Base-by-base conservation (phyloP, 495 filamentous ascomycete species). In the Penicillium verhagenii region DNA sequence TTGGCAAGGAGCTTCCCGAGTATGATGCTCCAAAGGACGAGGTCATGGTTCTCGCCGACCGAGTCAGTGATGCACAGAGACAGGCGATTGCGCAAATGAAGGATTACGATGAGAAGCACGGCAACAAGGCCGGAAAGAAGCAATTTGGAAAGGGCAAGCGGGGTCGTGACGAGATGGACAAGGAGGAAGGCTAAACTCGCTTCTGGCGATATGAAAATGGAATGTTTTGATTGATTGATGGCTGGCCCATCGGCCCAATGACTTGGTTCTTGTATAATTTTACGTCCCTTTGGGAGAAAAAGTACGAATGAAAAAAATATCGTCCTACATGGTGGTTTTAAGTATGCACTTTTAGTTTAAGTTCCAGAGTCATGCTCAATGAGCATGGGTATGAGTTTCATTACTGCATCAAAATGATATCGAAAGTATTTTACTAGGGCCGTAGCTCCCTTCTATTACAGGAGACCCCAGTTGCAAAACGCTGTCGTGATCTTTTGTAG, bases 51-150 rank as follows among this genome's bases (percentile, higher is more conserved):
- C 72, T 97, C 61, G 85, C 83, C 48, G 81, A 87, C 35, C 74
- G 90, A 6, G 89, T 95, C 0, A 83, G 83, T 16, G 91, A 96
- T 68, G 94, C 92, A 3, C 92, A 96, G 70, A 80, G 90, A 47
- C 77, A 87, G 58, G 90, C 93, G 6, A 83, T 86, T 31, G 84
- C 79, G 62, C 83, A 93, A 72, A 88, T 97, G 87, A 95, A 91
- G 79, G 79, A 81, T 50, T 67, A 89, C 63, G 82, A 93, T 53
- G 92, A 97, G 47, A 87, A 87, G 73, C 79, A 81, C 52, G 88
- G 86, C 1, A 86, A 79, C 33, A 84, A 77, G 59, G 21, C 43
- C n/a, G 84, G 87, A 1, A 80, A 82, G 26, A 69, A 84, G 40
- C 10, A 11, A 4, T 83, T 79, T 62, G 81, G 83, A 1, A 78